Evolutionary conservation across 192 early-diverging fungal genomes (phyloP).

Genomic region (Phlyctochytrium bullatum): DNA sequence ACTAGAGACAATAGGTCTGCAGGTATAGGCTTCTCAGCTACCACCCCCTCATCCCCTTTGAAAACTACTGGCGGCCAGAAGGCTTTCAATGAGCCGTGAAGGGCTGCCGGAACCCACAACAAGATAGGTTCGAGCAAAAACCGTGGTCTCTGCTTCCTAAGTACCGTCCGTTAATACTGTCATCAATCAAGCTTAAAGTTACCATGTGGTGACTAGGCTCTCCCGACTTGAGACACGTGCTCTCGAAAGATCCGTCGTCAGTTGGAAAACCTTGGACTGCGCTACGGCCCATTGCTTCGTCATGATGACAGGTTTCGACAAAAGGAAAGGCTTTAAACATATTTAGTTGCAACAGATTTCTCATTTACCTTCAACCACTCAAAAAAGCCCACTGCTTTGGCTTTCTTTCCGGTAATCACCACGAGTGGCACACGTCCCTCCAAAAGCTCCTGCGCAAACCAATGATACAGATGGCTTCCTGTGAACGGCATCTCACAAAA

Average conservation of each 20-base stretch:
- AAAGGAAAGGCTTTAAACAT: constrained; percentile 29
- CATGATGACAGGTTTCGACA: constrained; percentile 38
- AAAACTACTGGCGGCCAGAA: constrained; percentile 45
- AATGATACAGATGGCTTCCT: constrained; percentile 22
- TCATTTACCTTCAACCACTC: constrained; percentile 19
- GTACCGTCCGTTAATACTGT: too few species aligned
- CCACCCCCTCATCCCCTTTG: constrained; percentile 16
- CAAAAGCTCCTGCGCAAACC: constrained; percentile 49
- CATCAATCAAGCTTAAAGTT: too few species aligned
- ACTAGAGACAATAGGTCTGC: too few species aligned
- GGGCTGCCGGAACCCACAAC: constrained; percentile 42
- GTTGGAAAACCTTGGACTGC: constrained; percentile 33
- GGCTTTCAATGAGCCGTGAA: constrained; percentile 32
- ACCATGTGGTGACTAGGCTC: constrained; percentile 38
- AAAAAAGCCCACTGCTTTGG: constrained; percentile 5
- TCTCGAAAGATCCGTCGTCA: constrained; percentile 32
- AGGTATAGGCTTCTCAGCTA: too few species aligned
- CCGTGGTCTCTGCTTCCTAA: constrained; percentile 22
- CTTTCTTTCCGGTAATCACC: constrained; percentile 6
- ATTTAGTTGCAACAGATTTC: constrained; percentile 18
- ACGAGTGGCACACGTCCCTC: constrained; percentile 45
- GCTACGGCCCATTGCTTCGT: constrained; percentile 45
- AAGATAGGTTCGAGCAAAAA: constrained; percentile 43
- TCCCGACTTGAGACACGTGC: constrained; percentile 21
- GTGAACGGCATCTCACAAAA: constrained; percentile 37